phyloP scores from a whole-genome alignment of 306 rosid species.

The Hippophae gyantsensis region DNA sequence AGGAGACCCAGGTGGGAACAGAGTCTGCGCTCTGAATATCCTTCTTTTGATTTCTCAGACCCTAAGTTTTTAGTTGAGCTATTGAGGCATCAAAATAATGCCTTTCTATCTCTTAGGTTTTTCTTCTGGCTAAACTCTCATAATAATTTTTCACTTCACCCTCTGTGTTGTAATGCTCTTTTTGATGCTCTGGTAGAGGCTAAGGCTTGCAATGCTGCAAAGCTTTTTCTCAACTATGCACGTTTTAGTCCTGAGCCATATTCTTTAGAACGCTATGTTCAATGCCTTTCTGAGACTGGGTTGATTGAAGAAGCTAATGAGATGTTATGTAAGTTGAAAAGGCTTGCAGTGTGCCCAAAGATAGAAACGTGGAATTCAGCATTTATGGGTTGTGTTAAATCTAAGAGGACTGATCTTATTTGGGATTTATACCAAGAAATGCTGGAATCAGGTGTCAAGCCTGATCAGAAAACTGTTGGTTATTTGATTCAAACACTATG shows the following conservation, averaged over 20 bases:
- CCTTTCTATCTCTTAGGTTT: constrained; percentile 58
- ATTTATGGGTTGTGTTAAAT: constrained; percentile 40
- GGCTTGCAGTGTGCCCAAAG: constrained; percentile 35
- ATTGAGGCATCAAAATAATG: constrained; percentile 44
- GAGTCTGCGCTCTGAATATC: constrained; percentile 47
- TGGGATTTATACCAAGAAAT: constrained; percentile 59
- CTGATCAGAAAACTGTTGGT: constrained; percentile 44
- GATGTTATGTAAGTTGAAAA: constrained; percentile 35
- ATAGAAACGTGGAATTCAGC: constrained; percentile 51
- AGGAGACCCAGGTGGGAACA: constrained; percentile 63
- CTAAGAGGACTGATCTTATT: constrained; percentile 42
- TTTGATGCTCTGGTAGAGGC: constrained; percentile 54
- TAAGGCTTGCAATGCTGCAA: constrained; percentile 46
- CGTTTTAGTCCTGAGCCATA: constrained; percentile 35
- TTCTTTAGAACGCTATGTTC: constrained; percentile 48
- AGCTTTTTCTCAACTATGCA: constrained; percentile 30
- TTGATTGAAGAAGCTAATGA: constrained; percentile 43
- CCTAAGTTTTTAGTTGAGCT: constrained; percentile 41
- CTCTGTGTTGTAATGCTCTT: constrained; percentile 33
- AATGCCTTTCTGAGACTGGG: constrained; percentile 40
- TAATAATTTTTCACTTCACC: constrained; percentile 36
- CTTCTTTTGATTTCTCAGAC: constrained; percentile 47
- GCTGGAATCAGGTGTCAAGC: constrained; percentile 43
- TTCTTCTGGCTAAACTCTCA: constrained; percentile 54
- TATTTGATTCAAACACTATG: constrained; percentile 55